These are phyloP conservation scores for Solanum pinnatisectum DNA, from an alignment of 257 asterid genomes.

Conservation along the genomic window DNA sequence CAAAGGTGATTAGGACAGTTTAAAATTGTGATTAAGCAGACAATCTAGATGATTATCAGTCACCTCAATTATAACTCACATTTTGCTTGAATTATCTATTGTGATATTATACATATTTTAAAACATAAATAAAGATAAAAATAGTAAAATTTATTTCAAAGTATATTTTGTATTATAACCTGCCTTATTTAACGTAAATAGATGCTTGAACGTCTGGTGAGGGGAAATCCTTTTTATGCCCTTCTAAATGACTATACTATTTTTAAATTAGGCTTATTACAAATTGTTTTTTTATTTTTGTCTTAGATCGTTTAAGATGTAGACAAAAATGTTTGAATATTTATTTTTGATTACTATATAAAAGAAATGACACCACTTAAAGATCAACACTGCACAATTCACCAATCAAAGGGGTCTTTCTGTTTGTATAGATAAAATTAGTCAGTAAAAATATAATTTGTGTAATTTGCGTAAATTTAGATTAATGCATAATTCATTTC, in stretches of 20 bases:
- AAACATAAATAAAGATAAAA: too few species aligned
- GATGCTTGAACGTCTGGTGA: background rate
- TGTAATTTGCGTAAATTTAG: too few species aligned
- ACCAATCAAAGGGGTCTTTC: background rate
- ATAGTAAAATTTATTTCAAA: too few species aligned
- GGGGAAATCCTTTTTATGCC: background rate
- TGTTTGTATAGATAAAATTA: background rate
- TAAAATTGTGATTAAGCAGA: conserved; percentile 3
- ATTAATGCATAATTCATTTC: background rate
- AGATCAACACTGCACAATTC: background rate
- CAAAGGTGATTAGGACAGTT: conserved; percentile 17
- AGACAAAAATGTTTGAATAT: background rate
- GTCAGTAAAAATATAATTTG: too few species aligned
- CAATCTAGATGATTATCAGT: conserved; percentile 1
- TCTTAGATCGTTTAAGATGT: background rate
- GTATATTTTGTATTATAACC: background rate
- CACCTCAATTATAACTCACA: background rate
- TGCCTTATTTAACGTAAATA: background rate
- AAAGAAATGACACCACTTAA: background rate
- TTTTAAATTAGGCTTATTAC: background rate
- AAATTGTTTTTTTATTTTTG: too few species aligned
- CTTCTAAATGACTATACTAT: too few species aligned
- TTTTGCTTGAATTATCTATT: background rate
- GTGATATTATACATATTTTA: background rate
- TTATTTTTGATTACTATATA: too few species aligned